Base-by-base conservation (phyloP, 1,284 basidiomycete species). In the Rhodotorula sp. region DNA sequence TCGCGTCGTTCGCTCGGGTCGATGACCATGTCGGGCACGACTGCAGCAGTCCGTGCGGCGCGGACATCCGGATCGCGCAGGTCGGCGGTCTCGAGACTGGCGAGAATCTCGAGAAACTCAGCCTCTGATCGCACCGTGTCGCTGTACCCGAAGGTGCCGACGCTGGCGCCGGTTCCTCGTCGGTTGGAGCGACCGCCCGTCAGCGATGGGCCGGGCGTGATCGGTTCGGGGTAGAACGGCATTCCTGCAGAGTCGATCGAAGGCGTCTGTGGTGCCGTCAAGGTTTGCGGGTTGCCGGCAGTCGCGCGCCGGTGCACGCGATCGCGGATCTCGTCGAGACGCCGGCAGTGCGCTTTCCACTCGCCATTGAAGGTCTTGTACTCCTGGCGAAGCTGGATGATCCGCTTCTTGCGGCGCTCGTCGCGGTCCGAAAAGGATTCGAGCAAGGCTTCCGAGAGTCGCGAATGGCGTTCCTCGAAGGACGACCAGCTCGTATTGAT, bases 71-170 rank as follows among this genome's bases (percentile, higher is more conserved):
- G 93, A 81, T 98, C 94, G 58, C 90, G 93, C 67, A 92, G 87
- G 74, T 95, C 95, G 73, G 95, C 92, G 75, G 90, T 91, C 60
- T 93, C 94, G 53, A 97, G 83, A 77, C 89, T 93, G 18, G 92
- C 93, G 66, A 98, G 89, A 78, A 98, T 95, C 82, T 95, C 93
- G 78, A 97, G 91, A 87, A 97, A 95, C 83, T 98, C 95, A 67
- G 96, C 86, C 80, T 98, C 95, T 26, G 93, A 94, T 3, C 93
- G 88, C 18, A 95, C 94, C 12, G 91, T 89, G 80, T 98, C 95
- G 30, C 93, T 92, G 61, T 68, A 72, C 15, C 71, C 71, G 42
- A 66, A 63, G 6, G 61, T 57, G 14, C 68, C 66, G 51, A 53
- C 59, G 5, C 60, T 48, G 20, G 62, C 66, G 15, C 58, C 68